Conservation (phyloP, 2,329 filamentous ascomycete genomes). For the Colletotrichum lentis region DNA sequence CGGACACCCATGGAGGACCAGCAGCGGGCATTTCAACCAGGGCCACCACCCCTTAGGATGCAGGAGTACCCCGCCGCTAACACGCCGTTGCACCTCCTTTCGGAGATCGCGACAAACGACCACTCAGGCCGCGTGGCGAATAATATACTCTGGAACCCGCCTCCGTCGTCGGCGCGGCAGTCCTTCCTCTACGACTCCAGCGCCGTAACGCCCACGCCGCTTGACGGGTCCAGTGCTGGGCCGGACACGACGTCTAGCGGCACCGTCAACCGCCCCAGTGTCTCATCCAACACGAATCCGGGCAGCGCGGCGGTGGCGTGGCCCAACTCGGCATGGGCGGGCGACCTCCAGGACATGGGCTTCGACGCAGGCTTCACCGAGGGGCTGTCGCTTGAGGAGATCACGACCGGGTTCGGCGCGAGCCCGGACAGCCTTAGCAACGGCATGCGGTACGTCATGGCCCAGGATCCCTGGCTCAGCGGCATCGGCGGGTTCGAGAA, state of each 20-base stretch:
- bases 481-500: conserved; percentile 45
- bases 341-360: conserved; percentile 33
- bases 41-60: conserved; percentile 7
- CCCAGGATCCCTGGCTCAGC: conserved; percentile 52
- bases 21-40: conserved; percentile 39
- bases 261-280: not conserved
- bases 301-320: conserved; percentile 4
- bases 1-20: conserved; percentile 29
- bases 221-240: conserved; percentile 12
- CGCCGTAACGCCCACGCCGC: conserved; percentile 14
- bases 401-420: conserved; percentile 35
- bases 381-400: conserved; percentile 35
- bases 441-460: conserved; percentile 48
- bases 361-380: conserved; percentile 32
- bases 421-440: conserved; percentile 37
- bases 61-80: conserved; percentile 51
- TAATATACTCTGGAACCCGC: conserved; percentile 40
- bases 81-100: conserved; percentile 64
- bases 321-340: conserved; percentile 15
- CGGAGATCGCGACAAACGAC: conserved; percentile 63
- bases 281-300: not conserved
- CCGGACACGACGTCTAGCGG: conserved; percentile 20
- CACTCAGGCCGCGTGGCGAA: conserved; percentile 32
- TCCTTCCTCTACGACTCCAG: conserved; percentile 50
- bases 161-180: conserved; percentile 43